These are phyloP conservation scores for Tolypocladium tropicale DNA, from an alignment of 2,329 filamentous ascomycete genomes.

Conservation along the genomic window DNA sequence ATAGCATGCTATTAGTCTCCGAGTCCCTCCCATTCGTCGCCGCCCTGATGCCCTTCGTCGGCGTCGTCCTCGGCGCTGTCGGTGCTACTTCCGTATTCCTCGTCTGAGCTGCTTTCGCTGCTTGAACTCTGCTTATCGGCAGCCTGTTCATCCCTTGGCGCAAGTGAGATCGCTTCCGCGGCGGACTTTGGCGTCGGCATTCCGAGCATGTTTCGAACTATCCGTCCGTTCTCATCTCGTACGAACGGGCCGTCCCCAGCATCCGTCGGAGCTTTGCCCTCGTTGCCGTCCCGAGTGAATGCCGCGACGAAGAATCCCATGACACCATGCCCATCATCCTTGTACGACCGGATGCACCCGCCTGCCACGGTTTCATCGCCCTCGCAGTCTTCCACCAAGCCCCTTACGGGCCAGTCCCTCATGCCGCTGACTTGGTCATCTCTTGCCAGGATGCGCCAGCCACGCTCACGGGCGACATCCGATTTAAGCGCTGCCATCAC, in stretches of 20 bases:
- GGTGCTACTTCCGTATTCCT: conserved; percentile 4
- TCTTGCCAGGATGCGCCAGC: conserved; percentile 69
- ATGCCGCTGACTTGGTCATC: conserved; percentile 68
- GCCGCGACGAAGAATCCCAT: conserved; percentile 96
- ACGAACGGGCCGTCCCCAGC: conserved; percentile 37
- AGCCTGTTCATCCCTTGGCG: conserved; percentile 8
- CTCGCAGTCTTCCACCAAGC: conserved; percentile 36
- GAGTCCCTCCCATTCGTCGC: conserved; percentile 10
- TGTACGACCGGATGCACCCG: conserved; percentile 72
- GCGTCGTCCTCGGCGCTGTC: conserved; percentile 7
- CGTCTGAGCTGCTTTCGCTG: conserved; percentile 11
- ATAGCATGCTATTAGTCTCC: conserved; percentile 6
- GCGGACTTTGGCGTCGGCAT: conserved; percentile 27
- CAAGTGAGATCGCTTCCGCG: conserved; percentile 17
- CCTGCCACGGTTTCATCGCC: conserved; percentile 50
- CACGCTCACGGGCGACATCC: conserved; percentile 49
- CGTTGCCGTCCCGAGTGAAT: conserved; percentile 43
- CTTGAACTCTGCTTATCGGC: conserved; percentile 10
- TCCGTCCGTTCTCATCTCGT: conserved; percentile 43
- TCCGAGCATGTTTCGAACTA: conserved; percentile 31
- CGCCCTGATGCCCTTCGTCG: background rate
- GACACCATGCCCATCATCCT: conserved; percentile 70
- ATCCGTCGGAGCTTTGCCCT: conserved; percentile 1
- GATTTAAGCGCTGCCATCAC: conserved; percentile 63
- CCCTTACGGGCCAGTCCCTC: conserved; percentile 62